phyloP scores from a whole-genome alignment of 2,329 filamentous ascomycete species.

The Phaeoacremonium minimum region DNA sequence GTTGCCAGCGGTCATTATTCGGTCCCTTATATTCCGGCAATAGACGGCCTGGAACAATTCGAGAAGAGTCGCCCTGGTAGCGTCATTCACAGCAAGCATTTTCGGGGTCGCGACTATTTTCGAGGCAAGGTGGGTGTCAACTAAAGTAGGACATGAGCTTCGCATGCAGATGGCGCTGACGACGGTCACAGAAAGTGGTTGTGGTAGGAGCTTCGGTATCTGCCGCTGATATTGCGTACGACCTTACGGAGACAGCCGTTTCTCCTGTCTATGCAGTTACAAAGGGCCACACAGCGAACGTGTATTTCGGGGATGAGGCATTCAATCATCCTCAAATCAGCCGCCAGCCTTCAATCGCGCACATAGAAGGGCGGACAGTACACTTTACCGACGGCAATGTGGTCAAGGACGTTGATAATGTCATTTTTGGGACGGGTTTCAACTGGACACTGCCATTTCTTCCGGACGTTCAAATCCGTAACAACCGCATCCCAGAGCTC shows the following conservation, averaged over 20 bases:
- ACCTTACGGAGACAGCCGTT: slow-evolving; percentile 13
- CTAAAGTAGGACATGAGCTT: background rate
- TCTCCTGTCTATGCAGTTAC: slow-evolving; percentile 18
- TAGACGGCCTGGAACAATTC: slow-evolving; percentile 43
- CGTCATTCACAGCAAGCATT: slow-evolving; percentile 52
- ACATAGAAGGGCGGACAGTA: slow-evolving; percentile 28
- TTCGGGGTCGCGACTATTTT: slow-evolving; percentile 39
- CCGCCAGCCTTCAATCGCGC: slow-evolving; percentile 8
- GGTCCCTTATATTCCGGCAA: slow-evolving; percentile 47
- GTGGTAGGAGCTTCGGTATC: slow-evolving; percentile 63
- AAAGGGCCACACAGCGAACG: slow-evolving; percentile 17
- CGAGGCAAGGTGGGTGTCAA: slow-evolving; percentile 34
- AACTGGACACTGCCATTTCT: slow-evolving; percentile 61
- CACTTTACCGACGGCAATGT: slow-evolving; percentile 51
- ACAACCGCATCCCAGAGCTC: slow-evolving; percentile 50
- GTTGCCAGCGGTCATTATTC: slow-evolving; percentile 55
- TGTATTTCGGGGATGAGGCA: slow-evolving; percentile 20
- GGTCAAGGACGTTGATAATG: slow-evolving; percentile 50
- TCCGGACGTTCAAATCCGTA: slow-evolving; percentile 42
- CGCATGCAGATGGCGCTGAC: background rate
- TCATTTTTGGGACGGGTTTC: slow-evolving; percentile 66
- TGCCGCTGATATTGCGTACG: slow-evolving; percentile 49
- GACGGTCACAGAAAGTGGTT: slow-evolving; percentile 43
- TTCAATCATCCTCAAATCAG: slow-evolving; percentile 17
- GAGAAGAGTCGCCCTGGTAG: slow-evolving; percentile 40